Conservation (phyloP, 2,329 filamentous ascomycete genomes). For the Cladosporium sp. region DNA sequence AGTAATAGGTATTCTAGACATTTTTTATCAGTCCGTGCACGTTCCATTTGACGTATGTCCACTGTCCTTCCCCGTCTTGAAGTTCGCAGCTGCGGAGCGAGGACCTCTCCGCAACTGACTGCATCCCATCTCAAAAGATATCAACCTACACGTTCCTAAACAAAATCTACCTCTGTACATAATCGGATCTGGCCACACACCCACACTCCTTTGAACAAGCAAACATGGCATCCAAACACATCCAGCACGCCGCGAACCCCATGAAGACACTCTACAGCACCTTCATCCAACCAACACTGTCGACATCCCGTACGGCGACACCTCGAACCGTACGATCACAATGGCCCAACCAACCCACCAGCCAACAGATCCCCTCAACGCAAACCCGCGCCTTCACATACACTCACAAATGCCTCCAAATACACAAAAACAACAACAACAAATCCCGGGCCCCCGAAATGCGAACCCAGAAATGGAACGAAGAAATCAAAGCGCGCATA, state of each 20-base stretch:
- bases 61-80: too few species aligned
- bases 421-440: conserved; percentile 17
- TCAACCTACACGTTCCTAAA: too few species aligned
- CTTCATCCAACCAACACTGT: conserved; percentile 37
- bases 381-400: conserved; percentile 10
- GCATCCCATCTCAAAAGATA: too few species aligned
- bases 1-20: too few species aligned
- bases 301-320: conserved; percentile 13
- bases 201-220: too few species aligned
- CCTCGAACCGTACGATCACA: conserved; percentile 12
- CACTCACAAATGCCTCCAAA: conserved; percentile 20
- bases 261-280: conserved; percentile 39
- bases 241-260: conserved; percentile 11
- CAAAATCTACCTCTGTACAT: too few species aligned
- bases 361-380: conserved; percentile 23
- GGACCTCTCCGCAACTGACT: too few species aligned
- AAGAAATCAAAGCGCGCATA: conserved; percentile 42
- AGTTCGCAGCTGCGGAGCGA: too few species aligned
- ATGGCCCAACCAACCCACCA: conserved; percentile 23
- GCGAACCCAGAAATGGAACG: conserved; percentile 41
- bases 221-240: conserved; percentile 16
- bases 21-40: too few species aligned
- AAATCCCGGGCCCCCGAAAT: conserved; percentile 25
- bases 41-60: too few species aligned
- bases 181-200: too few species aligned